These are phyloP conservation scores for Pseudogymnoascus pannorum DNA, from an alignment of 2,329 filamentous ascomycete species.

Conservation along the genomic window DNA sequence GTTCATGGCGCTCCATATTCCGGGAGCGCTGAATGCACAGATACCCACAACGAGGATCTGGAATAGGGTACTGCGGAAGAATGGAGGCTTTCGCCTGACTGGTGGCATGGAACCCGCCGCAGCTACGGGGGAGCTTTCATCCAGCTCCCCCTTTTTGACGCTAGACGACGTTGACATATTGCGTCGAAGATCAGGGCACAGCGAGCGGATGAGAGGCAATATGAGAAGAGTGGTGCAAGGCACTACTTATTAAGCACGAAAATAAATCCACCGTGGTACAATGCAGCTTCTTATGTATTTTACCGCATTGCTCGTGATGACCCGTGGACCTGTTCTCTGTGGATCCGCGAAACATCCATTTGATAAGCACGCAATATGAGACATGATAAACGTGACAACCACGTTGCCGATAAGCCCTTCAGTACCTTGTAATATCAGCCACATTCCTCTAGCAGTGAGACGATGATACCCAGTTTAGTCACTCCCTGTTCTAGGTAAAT, in stretches of 20 bases:
- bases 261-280: not conserved
- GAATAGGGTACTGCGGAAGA: conserved; percentile 20
- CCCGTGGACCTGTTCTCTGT: not conserved
- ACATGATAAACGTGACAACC: conserved; percentile 5
- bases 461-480: not conserved
- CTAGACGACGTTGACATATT: conserved; percentile 1
- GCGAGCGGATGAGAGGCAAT: not conserved
- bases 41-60: conserved; percentile 35
- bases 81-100: not conserved
- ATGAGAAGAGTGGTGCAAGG: not conserved
- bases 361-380: conserved; percentile 8
- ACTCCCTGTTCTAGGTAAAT: not conserved
- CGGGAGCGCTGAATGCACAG: conserved; percentile 35
- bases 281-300: not conserved
- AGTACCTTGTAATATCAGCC: not conserved
- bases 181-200: not conserved
- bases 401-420: not conserved
- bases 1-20: conserved; percentile 38
- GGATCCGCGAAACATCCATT: not conserved
- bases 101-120: not conserved
- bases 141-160: not conserved
- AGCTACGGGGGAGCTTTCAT: not conserved
- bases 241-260: not conserved
- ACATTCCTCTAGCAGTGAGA: not conserved
- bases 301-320: not conserved